phyloP scores from a whole-genome alignment of 805 yeast genomes.

The Barnettozyma wickerhamii region DNA sequence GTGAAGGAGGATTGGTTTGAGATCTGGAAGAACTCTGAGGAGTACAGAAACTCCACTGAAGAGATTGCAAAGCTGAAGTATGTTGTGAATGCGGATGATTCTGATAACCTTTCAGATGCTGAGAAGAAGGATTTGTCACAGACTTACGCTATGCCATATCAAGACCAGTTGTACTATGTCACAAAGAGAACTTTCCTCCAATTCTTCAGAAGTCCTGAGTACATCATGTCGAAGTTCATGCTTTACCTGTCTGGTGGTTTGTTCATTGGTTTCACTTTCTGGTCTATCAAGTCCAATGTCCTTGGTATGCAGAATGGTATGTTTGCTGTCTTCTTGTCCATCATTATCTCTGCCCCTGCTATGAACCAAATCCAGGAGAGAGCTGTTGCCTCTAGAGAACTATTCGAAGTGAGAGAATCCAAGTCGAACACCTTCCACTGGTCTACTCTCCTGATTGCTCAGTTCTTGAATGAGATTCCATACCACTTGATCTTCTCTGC shows the following conservation, averaged over 20 bases:
- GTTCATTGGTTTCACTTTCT: slow-evolving; percentile 73
- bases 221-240: slow-evolving; percentile 56
- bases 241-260: slow-evolving; percentile 52
- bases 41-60: slow-evolving; percentile 26
- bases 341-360: slow-evolving; percentile 54
- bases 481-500: slow-evolving; percentile 47
- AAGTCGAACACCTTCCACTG: slow-evolving; percentile 73
- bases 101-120: slow-evolving; percentile 10
- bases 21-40: slow-evolving; percentile 48
- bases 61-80: slow-evolving; percentile 22
- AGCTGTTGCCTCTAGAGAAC: slow-evolving; percentile 54
- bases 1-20: slow-evolving; percentile 55
- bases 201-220: slow-evolving; percentile 58
- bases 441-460: slow-evolving; percentile 54
- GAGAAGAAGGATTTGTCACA: slow-evolving; percentile 16
- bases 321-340: slow-evolving; percentile 57
- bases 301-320: slow-evolving; percentile 59
- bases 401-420: slow-evolving; percentile 68
- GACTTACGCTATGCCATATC: slow-evolving; percentile 37
- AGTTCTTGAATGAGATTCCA: slow-evolving; percentile 56
- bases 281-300: slow-evolving; percentile 47
- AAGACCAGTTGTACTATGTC: slow-evolving; percentile 39
- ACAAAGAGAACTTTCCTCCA: slow-evolving; percentile 37
- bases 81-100: neutral
- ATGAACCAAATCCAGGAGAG: slow-evolving; percentile 62